Percentiles rank a stretch among this genome's conserved stretches.
These are phyloP conservation scores for Podospora conica DNA, from an alignment of 495 filamentous ascomycete genomes.

Conservation along the genomic window DNA sequence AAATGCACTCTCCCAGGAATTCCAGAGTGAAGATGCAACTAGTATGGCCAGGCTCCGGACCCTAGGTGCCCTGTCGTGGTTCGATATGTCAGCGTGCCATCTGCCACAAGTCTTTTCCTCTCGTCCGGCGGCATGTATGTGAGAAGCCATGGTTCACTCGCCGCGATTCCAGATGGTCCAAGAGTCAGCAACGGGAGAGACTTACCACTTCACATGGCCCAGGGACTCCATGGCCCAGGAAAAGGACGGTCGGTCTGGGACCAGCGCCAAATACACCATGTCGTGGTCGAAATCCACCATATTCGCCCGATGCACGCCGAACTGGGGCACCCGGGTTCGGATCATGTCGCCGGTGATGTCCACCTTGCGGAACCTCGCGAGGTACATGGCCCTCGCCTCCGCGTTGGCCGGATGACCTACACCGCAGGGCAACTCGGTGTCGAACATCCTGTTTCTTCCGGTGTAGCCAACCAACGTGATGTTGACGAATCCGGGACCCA, in stretches of 20 bases:
- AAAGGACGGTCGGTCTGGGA: too few species aligned
- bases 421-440: too few species aligned
- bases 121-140: background rate
- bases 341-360: background rate
- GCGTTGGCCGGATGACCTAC: too few species aligned
- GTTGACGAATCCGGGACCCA: background rate
- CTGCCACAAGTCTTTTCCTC: background rate
- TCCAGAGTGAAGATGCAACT: too few species aligned
- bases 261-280: background rate
- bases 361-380: background rate
- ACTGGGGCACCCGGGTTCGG: background rate
- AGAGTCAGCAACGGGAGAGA: background rate
- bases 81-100: background rate
- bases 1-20: background rate
- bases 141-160: background rate
- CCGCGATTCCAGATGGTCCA: background rate
- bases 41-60: background rate
- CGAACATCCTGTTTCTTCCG: background rate
- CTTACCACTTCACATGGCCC: background rate
- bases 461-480: background rate
- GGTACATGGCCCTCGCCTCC: background rate
- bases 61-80: background rate
- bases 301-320: background rate
- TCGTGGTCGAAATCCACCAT: background rate
- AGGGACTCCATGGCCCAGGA: background rate